These are phyloP conservation scores for Cavenderia fasciculata DNA, from an alignment of 78 protist genomes.

Conservation along the genomic window DNA sequence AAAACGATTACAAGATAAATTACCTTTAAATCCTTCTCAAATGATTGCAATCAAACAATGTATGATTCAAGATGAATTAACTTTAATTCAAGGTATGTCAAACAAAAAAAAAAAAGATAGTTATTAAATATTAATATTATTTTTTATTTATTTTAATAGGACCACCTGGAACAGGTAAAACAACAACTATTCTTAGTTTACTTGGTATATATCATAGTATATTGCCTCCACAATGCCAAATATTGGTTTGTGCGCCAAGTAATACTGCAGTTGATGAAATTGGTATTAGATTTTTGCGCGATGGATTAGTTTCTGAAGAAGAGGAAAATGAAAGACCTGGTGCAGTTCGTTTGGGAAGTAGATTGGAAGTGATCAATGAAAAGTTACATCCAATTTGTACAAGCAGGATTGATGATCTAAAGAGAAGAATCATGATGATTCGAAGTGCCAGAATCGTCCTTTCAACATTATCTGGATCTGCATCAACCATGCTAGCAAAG, in stretches of 20 bases:
- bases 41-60: neutral
- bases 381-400: slow-evolving; percentile 4
- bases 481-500: neutral
- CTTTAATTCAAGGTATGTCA: slow-evolving; percentile 48
- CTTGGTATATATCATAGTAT: neutral
- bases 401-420: neutral
- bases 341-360: slow-evolving; percentile 20
- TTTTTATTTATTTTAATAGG: neutral
- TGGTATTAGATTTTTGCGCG: slow-evolving; percentile 36
- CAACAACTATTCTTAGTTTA: slow-evolving; percentile 5
- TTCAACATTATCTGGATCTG: slow-evolving; percentile 34
- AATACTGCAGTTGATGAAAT: slow-evolving; percentile 90
- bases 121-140: neutral
- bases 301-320: neutral
- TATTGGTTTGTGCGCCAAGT: slow-evolving; percentile 52
- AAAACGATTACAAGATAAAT: neutral
- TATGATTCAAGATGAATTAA: neutral
- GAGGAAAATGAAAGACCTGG: neutral
- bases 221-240: neutral
- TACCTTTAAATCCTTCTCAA: slow-evolving; percentile 10
- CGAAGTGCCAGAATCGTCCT: neutral
- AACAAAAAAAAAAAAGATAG: neutral
- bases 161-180: slow-evolving; percentile 75
- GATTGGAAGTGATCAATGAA: neutral
- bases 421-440: neutral